phyloP scores from a whole-genome alignment of 345 rosid genomes.

The Salix exigua region DNA sequence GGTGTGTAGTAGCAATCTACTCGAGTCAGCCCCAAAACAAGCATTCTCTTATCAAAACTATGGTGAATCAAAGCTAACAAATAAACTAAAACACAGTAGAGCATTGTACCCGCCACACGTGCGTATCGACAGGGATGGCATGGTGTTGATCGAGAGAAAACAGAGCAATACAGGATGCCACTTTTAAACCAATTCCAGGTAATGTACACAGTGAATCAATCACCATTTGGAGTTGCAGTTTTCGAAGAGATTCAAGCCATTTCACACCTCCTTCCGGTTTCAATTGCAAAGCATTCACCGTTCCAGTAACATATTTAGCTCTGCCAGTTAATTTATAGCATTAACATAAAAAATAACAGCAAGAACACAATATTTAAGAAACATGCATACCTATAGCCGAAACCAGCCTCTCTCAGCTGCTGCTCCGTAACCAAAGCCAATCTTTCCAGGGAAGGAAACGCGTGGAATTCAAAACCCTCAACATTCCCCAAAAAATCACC shows the following conservation, averaged over 20 bases:
- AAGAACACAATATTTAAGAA: not conserved
- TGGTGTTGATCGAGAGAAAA: constrained; percentile 92
- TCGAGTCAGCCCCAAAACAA: constrained; percentile 14
- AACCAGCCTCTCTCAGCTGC: constrained; percentile 74
- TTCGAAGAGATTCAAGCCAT: constrained; percentile 81
- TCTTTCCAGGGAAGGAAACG: constrained; percentile 74
- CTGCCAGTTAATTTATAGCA: constrained; percentile 37
- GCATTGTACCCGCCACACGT: constrained; percentile 79
- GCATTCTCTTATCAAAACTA: not conserved
- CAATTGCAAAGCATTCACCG: constrained; percentile 57
- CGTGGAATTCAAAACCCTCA: constrained; percentile 66
- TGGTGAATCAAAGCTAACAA: not conserved
- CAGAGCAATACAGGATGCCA: constrained; percentile 88
- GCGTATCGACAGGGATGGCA: constrained; percentile 93
- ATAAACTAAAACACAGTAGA: not conserved
- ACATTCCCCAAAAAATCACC: constrained; percentile 61
- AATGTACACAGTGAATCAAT: constrained; percentile 71
- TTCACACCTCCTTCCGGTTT: constrained; percentile 71
- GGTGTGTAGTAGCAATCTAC: constrained; percentile 76
- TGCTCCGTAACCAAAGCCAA: constrained; percentile 59
- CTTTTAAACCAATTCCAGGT: constrained; percentile 94
- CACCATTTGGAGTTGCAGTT: constrained; percentile 55
- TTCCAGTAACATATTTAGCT: constrained; percentile 78
- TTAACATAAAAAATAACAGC: constrained; percentile 12
- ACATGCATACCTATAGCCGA: constrained; percentile 68